Conservation (phyloP, 1,139 yeast species). For the Citeromyces siamensis region DNA sequence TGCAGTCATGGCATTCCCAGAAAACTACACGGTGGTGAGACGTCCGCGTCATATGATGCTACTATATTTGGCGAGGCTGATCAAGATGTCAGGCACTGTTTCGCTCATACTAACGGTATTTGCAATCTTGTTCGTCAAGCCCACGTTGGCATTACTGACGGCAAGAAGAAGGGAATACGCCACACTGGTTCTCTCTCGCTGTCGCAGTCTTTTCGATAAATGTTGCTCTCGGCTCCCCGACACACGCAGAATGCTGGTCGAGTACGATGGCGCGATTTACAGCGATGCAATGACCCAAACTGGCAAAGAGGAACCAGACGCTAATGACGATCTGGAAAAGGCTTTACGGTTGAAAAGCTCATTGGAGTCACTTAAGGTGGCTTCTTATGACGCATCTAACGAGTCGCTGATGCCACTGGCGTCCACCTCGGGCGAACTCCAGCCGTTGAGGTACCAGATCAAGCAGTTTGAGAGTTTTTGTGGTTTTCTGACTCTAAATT, state of each 20-base stretch:
- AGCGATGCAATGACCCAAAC: constrained; percentile 7
- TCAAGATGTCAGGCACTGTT: neutral
- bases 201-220: neutral
- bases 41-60: neutral
- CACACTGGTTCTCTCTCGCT: neutral
- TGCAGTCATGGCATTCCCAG: neutral
- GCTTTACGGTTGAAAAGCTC: constrained; percentile 11
- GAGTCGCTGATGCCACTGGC: constrained; percentile 5
- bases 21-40: neutral
- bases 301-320: constrained; percentile 8
- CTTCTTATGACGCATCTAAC: constrained; percentile 10
- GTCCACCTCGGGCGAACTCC: constrained; percentile 19
- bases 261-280: constrained; percentile 7
- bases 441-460: constrained; percentile 23
- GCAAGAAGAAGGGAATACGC: neutral
- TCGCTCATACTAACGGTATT: neutral
- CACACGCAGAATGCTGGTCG: neutral
- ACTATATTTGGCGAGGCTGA: neutral
- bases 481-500: neutral
- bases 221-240: neutral
- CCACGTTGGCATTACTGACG: neutral
- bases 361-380: constrained; percentile 10
- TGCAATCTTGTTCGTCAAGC: neutral
- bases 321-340: constrained; percentile 7
- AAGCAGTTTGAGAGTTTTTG: constrained; percentile 24